phyloP scores from a whole-genome alignment of 2,329 filamentous ascomycete species.

The Byssochlamys sp. region DNA sequence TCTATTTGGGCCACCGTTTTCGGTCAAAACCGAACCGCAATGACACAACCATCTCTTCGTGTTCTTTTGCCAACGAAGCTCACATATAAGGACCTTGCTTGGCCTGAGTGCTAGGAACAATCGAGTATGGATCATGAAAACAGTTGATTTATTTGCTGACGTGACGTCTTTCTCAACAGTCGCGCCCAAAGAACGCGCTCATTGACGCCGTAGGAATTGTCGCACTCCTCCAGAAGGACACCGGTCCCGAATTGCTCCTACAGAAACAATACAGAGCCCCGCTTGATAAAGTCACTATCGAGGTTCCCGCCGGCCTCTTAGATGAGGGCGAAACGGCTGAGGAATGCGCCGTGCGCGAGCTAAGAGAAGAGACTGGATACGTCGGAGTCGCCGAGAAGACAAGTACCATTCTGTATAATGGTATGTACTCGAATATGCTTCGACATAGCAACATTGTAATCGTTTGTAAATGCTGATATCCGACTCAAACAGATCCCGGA shows the following conservation, averaged over 20 bases:
- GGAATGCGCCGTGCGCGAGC: constrained; percentile 48
- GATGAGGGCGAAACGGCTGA: constrained; percentile 49
- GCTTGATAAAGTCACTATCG: constrained; percentile 49
- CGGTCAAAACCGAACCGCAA: neutral
- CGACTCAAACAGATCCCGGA: constrained; percentile 32
- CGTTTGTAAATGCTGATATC: neutral
- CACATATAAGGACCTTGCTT: neutral
- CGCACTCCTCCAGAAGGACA: constrained; percentile 46
- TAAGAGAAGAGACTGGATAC: constrained; percentile 56
- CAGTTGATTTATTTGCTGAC: neutral
- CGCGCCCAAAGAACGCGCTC: constrained; percentile 42
- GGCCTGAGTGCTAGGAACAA: neutral
- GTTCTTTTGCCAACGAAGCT: neutral
- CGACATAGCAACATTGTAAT: no score
- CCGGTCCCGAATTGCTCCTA: constrained; percentile 42
- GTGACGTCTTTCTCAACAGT: constrained; percentile 17
- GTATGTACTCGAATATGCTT: constrained; percentile 16
- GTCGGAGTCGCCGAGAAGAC: constrained; percentile 40
- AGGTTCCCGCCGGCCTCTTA: constrained; percentile 52
- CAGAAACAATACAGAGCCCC: constrained; percentile 54
- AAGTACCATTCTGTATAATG: constrained; percentile 38
- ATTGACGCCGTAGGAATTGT: constrained; percentile 52
- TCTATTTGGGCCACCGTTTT: no score
- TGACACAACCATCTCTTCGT: neutral
- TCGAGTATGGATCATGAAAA: neutral